phyloP scores from a whole-genome alignment of 441 rosid genomes.

The Geranium incanum region DNA sequence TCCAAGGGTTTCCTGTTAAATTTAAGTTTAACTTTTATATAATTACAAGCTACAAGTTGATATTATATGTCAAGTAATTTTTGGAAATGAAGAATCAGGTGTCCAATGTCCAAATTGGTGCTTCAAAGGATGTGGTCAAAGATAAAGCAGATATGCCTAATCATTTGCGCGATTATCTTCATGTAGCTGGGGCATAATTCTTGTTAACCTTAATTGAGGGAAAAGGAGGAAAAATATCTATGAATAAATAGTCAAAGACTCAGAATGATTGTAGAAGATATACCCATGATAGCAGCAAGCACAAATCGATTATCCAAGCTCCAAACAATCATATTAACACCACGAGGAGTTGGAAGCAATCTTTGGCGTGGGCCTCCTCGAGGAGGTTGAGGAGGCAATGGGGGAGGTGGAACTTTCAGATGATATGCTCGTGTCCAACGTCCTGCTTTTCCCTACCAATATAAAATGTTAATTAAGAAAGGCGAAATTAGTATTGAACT shows the following conservation, averaged over 20 bases:
- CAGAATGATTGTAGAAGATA: conserved; percentile 16
- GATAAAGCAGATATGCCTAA: conserved; percentile 4
- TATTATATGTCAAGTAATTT: not conserved
- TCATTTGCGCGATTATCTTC: not conserved
- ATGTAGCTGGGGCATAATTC: conserved; percentile 2
- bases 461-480: conserved; percentile 18
- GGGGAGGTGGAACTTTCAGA: conserved; percentile 99
- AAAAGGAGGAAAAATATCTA: not conserved
- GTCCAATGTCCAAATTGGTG: not conserved
- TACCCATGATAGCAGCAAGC: conserved; percentile 99
- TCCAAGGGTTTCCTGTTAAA: no score
- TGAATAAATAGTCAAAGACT: not conserved
- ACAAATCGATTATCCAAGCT: conserved; percentile 99
- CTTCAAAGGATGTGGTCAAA: not conserved
- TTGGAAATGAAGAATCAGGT: no score
- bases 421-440: conserved; percentile 89
- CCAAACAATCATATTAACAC: conserved; percentile 98
- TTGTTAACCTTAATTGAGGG: not conserved
- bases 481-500: conserved; percentile 3
- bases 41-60: no score
- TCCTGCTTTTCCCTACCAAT: conserved; percentile 71
- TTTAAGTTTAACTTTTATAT: no score
- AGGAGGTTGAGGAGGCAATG: conserved; percentile 92
- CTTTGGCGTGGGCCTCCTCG: conserved; percentile 99
- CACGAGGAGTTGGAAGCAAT: conserved; percentile 95